Percentiles rank a stretch among this genome's conserved stretches.
phyloP scores from a whole-genome alignment of 1,284 basidiomycete genomes.

The Tremellales sp. region DNA sequence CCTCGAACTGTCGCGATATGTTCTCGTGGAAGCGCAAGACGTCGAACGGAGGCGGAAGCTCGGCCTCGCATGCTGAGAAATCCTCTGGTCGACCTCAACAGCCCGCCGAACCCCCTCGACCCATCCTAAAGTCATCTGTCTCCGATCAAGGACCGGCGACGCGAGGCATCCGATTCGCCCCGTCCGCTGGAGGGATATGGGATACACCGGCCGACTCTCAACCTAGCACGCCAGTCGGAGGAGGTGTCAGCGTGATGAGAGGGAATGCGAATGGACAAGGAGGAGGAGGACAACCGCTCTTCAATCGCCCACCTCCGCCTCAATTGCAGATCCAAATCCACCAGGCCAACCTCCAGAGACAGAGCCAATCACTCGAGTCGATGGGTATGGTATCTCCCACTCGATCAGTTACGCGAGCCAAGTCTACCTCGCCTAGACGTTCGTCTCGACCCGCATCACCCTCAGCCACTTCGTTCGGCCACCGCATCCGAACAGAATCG shows the following conservation, averaged over 20 bases:
- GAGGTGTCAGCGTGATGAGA: background rate
- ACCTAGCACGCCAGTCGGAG: background rate
- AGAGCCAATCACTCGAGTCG: background rate
- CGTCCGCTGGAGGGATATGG: background rate
- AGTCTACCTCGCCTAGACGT: slow-evolving; percentile 9
- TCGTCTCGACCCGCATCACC: slow-evolving; percentile 36
- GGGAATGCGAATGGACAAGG: background rate
- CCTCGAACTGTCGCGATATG: too few species aligned
- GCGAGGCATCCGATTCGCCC: slow-evolving; percentile 24
- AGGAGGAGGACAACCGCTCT: background rate
- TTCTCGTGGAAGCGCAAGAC: slow-evolving; percentile 27
- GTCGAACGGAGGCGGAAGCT: slow-evolving; percentile 3
- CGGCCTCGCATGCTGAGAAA: too few species aligned
- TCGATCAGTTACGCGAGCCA: background rate
- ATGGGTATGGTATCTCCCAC: too few species aligned
- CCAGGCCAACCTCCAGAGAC: slow-evolving; percentile 2
- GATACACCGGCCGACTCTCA: background rate
- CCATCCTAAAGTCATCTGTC: slow-evolving; percentile 20
- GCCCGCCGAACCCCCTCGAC: slow-evolving; percentile 21
- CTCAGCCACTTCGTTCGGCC: slow-evolving; percentile 29
- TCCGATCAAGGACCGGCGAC: slow-evolving; percentile 4
- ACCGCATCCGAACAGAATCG: slow-evolving; percentile 14
- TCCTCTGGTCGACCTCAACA: slow-evolving; percentile 2
- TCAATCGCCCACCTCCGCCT: background rate
- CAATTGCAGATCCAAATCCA: background rate